phyloP scores from a whole-genome alignment of 1,139 yeast species.

The Candida pseudocylindracea region DNA sequence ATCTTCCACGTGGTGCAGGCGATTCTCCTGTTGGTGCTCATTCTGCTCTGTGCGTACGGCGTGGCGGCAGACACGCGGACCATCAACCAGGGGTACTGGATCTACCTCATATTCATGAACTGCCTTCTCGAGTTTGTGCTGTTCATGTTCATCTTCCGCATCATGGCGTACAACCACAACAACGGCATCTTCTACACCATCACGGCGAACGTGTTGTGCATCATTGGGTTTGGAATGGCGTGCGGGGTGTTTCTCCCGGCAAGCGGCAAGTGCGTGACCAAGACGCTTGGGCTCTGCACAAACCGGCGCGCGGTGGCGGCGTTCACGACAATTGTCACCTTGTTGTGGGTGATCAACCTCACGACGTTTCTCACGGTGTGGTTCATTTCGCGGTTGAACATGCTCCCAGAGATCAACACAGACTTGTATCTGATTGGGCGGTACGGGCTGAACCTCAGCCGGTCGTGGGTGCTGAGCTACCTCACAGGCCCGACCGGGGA shows the following conservation, averaged over 20 bases:
- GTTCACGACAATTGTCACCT: slow-evolving; percentile 1
- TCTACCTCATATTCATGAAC: no score
- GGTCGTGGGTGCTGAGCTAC: no score
- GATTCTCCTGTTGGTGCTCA: no score
- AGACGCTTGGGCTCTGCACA: background rate
- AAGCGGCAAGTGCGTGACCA: background rate
- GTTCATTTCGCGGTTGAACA: background rate
- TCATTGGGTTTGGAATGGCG: background rate
- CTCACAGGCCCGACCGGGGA: no score
- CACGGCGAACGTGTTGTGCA: background rate
- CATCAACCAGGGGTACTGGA: no score
- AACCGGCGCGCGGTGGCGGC: slow-evolving; percentile 1
- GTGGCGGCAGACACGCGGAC: no score
- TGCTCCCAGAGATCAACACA: background rate
- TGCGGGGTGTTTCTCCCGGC: background rate
- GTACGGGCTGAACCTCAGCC: background rate
- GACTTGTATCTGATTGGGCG: background rate
- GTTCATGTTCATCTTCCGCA: background rate
- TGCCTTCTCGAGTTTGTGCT: no score
- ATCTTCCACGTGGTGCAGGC: no score
- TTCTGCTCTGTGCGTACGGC: no score
- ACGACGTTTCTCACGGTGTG: background rate
- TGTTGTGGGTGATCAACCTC: slow-evolving; percentile 1
- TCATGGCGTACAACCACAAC: background rate
- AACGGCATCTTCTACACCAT: slow-evolving; percentile 1